Base-by-base conservation (phyloP, 208 protist species). In the Crithidia expoeki region DNA sequence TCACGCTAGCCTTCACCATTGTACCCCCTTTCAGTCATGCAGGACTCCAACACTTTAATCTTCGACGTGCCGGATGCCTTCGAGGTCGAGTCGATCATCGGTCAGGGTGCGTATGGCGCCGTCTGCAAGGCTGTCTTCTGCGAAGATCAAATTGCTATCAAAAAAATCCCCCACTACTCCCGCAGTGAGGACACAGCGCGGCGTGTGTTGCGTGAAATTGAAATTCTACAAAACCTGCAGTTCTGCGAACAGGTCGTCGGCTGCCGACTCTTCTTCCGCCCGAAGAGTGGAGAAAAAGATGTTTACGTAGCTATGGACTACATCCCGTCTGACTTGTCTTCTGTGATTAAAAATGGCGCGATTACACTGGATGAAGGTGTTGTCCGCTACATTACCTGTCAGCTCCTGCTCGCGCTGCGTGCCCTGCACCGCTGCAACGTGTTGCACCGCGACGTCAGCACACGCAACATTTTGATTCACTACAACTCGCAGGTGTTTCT, bases 271-370 rank as follows among this genome's bases (percentile, higher is more conserved):
- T 86, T 97, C 56, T 97, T 96, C 58, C 93, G 96, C 4, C 91
- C 88, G 9, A 83, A 77, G 21, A 90, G 85, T 57, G 78, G 76
- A 28, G 92, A 99, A 70, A 98, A 98, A 62, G 98, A 95, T 56
- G 85, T 97, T 3, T 97, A 96, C 74, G 85, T 96, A 25, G 93
- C 87, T 52, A 97, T 97, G 93, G 89, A 95, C 63, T 96, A 87
- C 81, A 85, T 96, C 46, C 85, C 93, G 0, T 94, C 85, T 0
- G 90, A 96, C 58, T 74, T 96, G 27, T 95, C 90, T 11, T 78
- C 81, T 16, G 80, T 96, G 10, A 90, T 94, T 52, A 95, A 95
- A 52, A 92, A 90, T 68, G 81, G 76, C 12, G 75, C 69, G n/a
- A 92, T 94, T 58, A 47, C 69, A 17, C 76, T 97, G 2, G 70